Conservation (phyloP, 2,329 filamentous ascomycete species). For the Didymella pinodella region DNA sequence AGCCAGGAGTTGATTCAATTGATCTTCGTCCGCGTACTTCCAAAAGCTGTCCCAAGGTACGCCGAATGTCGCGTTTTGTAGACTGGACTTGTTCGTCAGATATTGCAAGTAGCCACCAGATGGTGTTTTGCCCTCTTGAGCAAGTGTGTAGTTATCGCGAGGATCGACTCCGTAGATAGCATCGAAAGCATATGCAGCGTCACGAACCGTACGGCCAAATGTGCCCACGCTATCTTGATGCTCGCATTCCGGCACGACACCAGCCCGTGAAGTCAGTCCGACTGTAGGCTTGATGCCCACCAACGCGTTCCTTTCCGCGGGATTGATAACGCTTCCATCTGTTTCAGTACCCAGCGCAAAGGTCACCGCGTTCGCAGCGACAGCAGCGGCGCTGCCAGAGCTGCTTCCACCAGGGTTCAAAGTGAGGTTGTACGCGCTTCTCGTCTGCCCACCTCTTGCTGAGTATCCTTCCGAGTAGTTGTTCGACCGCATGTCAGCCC, state of each 20-base stretch:
- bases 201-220: slow-evolving; percentile 72
- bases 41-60: slow-evolving; percentile 77
- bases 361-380: slow-evolving; percentile 68
- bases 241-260: slow-evolving; percentile 68
- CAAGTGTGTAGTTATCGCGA: slow-evolving; percentile 71
- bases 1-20: slow-evolving; percentile 61
- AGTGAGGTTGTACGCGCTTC: slow-evolving; percentile 70
- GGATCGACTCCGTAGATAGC: slow-evolving; percentile 71
- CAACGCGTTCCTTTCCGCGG: slow-evolving; percentile 72
- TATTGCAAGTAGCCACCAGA: slow-evolving; percentile 64
- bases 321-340: slow-evolving; percentile 72
- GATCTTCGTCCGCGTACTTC: slow-evolving; percentile 65
- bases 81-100: slow-evolving; percentile 61
- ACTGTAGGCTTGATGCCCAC: slow-evolving; percentile 81
- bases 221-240: slow-evolving; percentile 75
- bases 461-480: slow-evolving; percentile 49
- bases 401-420: slow-evolving; percentile 72
- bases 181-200: slow-evolving; percentile 72
- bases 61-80: slow-evolving; percentile 71
- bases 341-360: slow-evolving; percentile 78
- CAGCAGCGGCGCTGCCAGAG: slow-evolving; percentile 70
- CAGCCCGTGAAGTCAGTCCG: slow-evolving; percentile 69
- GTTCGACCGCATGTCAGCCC: slow-evolving; percentile 61
- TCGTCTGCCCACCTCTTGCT: slow-evolving; percentile 40
- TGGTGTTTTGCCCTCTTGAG: slow-evolving; percentile 64